Conservation (phyloP, 805 yeast genomes). For the Yamadazyma sp. region DNA sequence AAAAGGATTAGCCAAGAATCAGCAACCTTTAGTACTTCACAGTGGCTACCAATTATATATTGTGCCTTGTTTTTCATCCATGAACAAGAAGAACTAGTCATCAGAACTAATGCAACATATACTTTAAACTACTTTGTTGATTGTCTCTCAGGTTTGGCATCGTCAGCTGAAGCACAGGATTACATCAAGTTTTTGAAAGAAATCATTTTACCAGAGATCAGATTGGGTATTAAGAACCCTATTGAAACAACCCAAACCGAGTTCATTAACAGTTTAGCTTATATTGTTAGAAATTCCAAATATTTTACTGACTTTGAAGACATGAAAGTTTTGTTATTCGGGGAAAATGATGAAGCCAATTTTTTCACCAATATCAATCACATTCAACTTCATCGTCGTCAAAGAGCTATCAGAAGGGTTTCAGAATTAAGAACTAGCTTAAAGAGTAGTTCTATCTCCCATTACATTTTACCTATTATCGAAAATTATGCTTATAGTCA, state of each 20-base stretch:
- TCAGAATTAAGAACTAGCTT: slow-evolving; percentile 47
- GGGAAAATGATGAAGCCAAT: slow-evolving; percentile 75
- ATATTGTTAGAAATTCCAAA: slow-evolving; percentile 48
- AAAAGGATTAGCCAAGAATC: slow-evolving; percentile 60
- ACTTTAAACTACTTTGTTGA: slow-evolving; percentile 66
- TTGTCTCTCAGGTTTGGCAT: slow-evolving; percentile 31
- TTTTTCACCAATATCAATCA: slow-evolving; percentile 76
- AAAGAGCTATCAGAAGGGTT: slow-evolving; percentile 72
- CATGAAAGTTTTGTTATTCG: slow-evolving; percentile 57
- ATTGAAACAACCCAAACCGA: slow-evolving; percentile 68
- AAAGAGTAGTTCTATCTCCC: slow-evolving; percentile 60
- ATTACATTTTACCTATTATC: slow-evolving; percentile 78
- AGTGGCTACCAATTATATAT: slow-evolving; percentile 80
- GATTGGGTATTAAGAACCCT: slow-evolving; percentile 59
- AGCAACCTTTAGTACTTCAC: slow-evolving; percentile 40
- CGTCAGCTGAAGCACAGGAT: slow-evolving; percentile 21
- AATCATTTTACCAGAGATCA: slow-evolving; percentile 60
- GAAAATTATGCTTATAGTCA: slow-evolving; percentile 70
- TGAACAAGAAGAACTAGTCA: slow-evolving; percentile 74
- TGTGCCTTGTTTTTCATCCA: slow-evolving; percentile 67
- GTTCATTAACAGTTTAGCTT: slow-evolving; percentile 62
- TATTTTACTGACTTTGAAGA: slow-evolving; percentile 54
- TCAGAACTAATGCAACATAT: slow-evolving; percentile 74
- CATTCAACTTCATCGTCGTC: slow-evolving; percentile 82
- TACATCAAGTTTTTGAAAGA: slow-evolving; percentile 45